A percentile compares a stretch with the other conserved stretches of the same genome.
Conservation (phyloP, 345 rosid genomes). For the Boechera divaricarpa region DNA sequence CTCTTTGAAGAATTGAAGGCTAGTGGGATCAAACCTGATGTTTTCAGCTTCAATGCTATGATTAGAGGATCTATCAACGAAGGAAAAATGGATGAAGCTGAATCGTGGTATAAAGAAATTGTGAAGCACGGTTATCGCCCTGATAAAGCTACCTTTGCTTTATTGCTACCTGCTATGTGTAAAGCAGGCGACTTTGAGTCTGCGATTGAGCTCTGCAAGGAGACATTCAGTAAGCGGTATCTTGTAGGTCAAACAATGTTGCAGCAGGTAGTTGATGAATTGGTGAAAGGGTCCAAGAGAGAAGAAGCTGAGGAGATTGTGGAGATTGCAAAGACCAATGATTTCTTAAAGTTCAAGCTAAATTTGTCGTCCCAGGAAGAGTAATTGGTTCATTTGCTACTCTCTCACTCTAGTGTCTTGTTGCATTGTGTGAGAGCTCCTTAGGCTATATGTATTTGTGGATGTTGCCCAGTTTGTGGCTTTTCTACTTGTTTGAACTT, state of each 20-base stretch:
- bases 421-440: background rate
- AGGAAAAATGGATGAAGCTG: constrained; percentile 54
- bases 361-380: constrained; percentile 26
- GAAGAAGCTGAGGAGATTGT: constrained; percentile 63
- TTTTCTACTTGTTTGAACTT: constrained; percentile 4
- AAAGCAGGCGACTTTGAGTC: constrained; percentile 57
- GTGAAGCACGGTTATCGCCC: constrained; percentile 46
- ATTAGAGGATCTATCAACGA: constrained; percentile 57
- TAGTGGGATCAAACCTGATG: constrained; percentile 55
- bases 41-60: constrained; percentile 57
- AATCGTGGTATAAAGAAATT: constrained; percentile 56
- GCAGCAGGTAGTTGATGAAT: constrained; percentile 56
- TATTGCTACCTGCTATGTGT: constrained; percentile 55
- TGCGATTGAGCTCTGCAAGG: constrained; percentile 54
- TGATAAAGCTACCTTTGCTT: constrained; percentile 45
- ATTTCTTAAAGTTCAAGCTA: constrained; percentile 45
- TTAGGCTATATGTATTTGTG: constrained; percentile 15
- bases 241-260: constrained; percentile 40
- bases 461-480: constrained; percentile 11
- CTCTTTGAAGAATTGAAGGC: constrained; percentile 54
- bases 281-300: constrained; percentile 55
- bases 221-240: constrained; percentile 38
- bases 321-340: constrained; percentile 51
- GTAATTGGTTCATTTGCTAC: constrained; percentile 24
- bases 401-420: constrained; percentile 5